A percentile compares a stretch with the other conserved stretches of the same genome.
Evolutionary conservation across 169 alveolate genomes (phyloP).

Genomic region (Plasmodium berghei): DNA sequence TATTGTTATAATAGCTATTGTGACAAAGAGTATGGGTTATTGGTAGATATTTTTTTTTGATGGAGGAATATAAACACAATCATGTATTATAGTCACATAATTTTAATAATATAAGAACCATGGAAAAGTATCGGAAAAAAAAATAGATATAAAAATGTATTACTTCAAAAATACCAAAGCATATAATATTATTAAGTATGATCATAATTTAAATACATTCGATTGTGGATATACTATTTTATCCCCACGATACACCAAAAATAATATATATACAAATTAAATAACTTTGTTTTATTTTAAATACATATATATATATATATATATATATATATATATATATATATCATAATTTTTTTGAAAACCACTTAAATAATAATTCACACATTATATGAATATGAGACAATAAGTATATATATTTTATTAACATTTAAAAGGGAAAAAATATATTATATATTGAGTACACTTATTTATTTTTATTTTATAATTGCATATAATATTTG

Average conservation of each 20-base stretch:
- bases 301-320: conserved; percentile 8
- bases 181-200: too few relatives aligned
- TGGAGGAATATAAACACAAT: neutral
- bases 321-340: conserved; percentile 2
- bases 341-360: neutral
- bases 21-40: conserved; percentile 70
- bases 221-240: too few relatives aligned
- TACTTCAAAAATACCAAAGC: too few relatives aligned
- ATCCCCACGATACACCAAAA: too few relatives aligned
- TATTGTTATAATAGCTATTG: conserved; percentile 56
- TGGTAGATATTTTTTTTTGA: conserved; percentile 22
- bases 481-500: too few relatives aligned
- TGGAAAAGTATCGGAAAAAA: neutral
- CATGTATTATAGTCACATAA: neutral
- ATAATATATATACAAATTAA: too few relatives aligned
- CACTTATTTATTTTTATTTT: too few relatives aligned
- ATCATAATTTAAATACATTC: too few relatives aligned
- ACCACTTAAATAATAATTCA: neutral
- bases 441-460: too few relatives aligned
- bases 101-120: neutral
- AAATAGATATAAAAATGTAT: neutral
- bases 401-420: too few relatives aligned
- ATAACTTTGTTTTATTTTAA: too few relatives aligned
- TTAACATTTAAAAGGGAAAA: too few relatives aligned
- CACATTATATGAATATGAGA: neutral